Conservation (phyloP, 129 eudicot species). For the Helichrysum umbraculigerum region DNA sequence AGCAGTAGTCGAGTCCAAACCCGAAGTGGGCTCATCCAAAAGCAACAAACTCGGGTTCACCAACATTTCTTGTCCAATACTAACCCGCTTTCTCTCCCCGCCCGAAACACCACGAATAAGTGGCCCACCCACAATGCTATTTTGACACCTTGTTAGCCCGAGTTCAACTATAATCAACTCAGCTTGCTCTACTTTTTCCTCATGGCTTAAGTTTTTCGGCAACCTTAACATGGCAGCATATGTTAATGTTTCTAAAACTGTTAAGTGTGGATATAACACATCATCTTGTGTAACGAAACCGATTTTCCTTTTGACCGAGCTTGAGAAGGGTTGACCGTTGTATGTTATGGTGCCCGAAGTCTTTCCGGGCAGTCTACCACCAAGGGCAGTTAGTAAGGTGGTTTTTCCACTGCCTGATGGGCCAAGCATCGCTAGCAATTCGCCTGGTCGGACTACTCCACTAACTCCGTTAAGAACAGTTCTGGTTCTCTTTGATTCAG, state of each 20-base stretch:
- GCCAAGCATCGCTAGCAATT: constrained; percentile 81
- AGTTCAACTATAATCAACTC: constrained; percentile 59
- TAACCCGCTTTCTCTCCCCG: constrained; percentile 87
- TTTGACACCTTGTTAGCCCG: constrained; percentile 61
- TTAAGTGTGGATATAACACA: constrained; percentile 70
- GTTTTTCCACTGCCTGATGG: constrained; percentile 96
- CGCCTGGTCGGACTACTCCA: constrained; percentile 80
- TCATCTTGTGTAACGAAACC: constrained; percentile 91
- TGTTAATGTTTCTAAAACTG: constrained; percentile 75
- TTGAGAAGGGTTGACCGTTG: constrained; percentile 60
- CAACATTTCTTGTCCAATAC: constrained; percentile 83
- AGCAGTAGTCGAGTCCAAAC: constrained; percentile 90
- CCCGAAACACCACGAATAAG: constrained; percentile 80
- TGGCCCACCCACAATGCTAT: constrained; percentile 65
- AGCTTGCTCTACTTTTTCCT: constrained; percentile 64
- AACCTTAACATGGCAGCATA: constrained; percentile 72
- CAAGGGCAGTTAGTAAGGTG: constrained; percentile 73
- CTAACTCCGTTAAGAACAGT: constrained; percentile 57
- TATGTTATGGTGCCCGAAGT: constrained; percentile 62
- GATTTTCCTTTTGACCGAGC: constrained; percentile 58
- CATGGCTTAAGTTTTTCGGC: constrained; percentile 48
- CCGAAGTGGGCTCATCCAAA: constrained; percentile 92
- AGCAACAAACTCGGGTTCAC: constrained; percentile 80
- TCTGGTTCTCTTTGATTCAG: constrained; percentile 46
- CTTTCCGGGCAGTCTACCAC: constrained; percentile 62